Conservation (phyloP, 2,329 filamentous ascomycete species). For the Colletotrichum kahawae region DNA sequence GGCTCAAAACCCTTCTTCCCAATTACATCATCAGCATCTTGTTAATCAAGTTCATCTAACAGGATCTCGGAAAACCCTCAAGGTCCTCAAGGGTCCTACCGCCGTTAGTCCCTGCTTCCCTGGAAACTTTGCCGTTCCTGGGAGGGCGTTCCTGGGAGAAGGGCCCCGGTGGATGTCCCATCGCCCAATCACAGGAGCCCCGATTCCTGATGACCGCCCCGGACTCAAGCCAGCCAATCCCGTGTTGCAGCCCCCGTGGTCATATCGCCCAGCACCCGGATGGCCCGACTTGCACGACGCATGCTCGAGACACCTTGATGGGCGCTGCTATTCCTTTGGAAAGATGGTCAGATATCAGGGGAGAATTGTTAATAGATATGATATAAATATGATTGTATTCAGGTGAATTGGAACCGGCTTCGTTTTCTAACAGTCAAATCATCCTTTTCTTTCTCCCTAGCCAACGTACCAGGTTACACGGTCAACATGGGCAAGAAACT, state of each 20-base stretch:
- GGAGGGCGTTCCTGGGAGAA: background rate
- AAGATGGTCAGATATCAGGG: background rate
- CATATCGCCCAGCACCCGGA: constrained; percentile 6
- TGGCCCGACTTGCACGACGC: background rate
- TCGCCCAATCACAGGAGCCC: background rate
- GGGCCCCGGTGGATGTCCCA: background rate
- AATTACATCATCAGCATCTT: background rate
- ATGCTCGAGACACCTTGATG: constrained; percentile 12
- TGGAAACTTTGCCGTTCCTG: background rate
- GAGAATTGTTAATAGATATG: background rate
- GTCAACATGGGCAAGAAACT: constrained; percentile 8
- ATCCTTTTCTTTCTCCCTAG: no score
- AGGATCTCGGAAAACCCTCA: background rate
- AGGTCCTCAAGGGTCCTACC: background rate
- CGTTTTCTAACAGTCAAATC: background rate
- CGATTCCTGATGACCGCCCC: constrained; percentile 17
- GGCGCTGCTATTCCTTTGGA: background rate
- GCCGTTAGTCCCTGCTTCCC: background rate
- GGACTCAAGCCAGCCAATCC: constrained; percentile 8
- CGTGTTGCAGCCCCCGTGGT: background rate
- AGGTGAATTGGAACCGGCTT: background rate
- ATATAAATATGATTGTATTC: background rate
- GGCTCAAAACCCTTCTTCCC: background rate
- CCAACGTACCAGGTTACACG: background rate
- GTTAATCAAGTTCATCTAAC: background rate